phyloP scores from a whole-genome alignment of 1,139 yeast species.

The Kluyveromyces sp. region DNA sequence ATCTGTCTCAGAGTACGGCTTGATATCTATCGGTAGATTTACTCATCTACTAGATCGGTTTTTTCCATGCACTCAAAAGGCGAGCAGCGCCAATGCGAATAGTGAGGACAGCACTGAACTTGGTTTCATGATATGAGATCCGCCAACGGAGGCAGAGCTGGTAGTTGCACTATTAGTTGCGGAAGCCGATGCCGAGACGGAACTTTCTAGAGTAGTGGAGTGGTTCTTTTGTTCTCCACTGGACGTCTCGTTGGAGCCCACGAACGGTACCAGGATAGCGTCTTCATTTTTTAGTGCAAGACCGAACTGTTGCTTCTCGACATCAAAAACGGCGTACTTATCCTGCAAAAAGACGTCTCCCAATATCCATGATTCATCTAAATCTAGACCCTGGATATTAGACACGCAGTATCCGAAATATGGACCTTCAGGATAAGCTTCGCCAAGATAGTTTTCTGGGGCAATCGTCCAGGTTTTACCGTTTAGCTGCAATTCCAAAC shows the following conservation, averaged over 20 bases:
- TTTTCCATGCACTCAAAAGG: background rate
- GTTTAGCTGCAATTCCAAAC: constrained; percentile 38
- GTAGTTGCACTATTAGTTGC: background rate
- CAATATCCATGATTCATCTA: constrained; percentile 38
- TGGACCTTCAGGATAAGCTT: constrained; percentile 35
- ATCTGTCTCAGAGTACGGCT: no score
- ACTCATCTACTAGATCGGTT: no score
- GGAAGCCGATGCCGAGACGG: background rate
- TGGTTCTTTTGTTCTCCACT: background rate
- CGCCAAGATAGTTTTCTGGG: constrained; percentile 44
- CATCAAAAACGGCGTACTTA: constrained; percentile 55
- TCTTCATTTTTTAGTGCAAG: constrained; percentile 38
- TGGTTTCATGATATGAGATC: background rate
- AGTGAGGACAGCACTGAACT: background rate
- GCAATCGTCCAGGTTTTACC: constrained; percentile 41
- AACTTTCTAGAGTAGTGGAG: background rate
- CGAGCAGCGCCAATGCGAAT: background rate
- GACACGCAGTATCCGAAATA: constrained; percentile 53
- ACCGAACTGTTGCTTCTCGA: constrained; percentile 44
- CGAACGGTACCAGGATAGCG: constrained; percentile 19
- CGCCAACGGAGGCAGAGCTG: background rate
- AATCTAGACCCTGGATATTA: constrained; percentile 50
- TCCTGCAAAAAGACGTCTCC: constrained; percentile 57
- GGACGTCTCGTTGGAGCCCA: background rate
- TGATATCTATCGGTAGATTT: no score